These are phyloP conservation scores for Verticillium zaregamsianum DNA, from an alignment of 2,329 filamentous ascomycete species.

Conservation along the genomic window DNA sequence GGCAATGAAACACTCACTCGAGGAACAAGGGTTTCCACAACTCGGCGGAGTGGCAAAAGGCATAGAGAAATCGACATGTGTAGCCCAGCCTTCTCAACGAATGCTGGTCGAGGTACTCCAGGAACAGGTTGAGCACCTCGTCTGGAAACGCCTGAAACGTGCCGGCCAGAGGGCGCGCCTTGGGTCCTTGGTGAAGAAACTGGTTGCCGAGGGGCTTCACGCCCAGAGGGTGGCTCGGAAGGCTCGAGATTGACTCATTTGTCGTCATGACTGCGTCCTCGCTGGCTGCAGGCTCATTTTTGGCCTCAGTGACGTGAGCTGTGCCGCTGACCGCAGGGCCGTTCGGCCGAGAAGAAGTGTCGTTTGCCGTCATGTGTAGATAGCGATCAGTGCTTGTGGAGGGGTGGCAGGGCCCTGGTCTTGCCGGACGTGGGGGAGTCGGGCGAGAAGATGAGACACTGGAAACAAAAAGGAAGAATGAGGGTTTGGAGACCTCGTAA, in stretches of 20 bases:
- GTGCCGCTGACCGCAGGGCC: not conserved
- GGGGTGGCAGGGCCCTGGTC: not conserved
- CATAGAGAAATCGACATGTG: conserved; percentile 82
- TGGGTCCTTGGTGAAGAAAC: conserved; percentile 59
- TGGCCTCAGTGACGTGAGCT: not conserved
- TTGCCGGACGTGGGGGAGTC: not conserved
- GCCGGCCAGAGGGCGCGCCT: conserved; percentile 65
- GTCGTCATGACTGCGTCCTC: not conserved
- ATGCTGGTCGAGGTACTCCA: conserved; percentile 68
- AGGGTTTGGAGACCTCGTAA: not conserved
- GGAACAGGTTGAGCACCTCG: conserved; percentile 69
- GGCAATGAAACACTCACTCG: conserved; percentile 57
- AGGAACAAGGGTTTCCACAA: conserved; percentile 85
- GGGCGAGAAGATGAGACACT: not conserved
- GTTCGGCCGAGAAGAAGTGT: not conserved
- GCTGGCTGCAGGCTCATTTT: not conserved
- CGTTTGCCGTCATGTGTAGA: not conserved
- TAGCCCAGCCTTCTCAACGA: conserved; percentile 64
- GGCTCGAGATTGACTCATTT: not conserved
- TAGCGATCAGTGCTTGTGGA: not conserved
- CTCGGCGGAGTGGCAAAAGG: conserved; percentile 79
- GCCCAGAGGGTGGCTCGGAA: conserved; percentile 69
- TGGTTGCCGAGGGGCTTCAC: conserved; percentile 87
- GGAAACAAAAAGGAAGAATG: not conserved
- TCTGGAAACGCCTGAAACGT: conserved; percentile 68